Evolutionary conservation across 2,329 filamentous ascomycete species (phyloP), one percentile per base, ranked within the genome.

Genomic region (Colletotrichum higginsianum): DNA sequence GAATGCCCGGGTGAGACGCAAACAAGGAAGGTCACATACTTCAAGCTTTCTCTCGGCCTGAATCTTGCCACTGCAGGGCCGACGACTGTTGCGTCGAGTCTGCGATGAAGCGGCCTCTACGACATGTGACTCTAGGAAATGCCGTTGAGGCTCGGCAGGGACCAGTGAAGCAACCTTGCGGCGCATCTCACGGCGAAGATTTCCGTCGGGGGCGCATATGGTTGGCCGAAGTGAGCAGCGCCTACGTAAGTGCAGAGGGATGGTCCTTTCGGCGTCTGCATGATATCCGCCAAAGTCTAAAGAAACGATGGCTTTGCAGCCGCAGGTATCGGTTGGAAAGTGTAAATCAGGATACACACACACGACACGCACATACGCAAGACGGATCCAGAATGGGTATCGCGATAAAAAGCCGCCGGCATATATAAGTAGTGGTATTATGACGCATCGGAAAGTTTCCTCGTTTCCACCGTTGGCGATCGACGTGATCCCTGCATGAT

Each of bases 361-460:
- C 40, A 42, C 35, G 46, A 44, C 38, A 57, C 21, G 21, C 46
- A 58, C 46, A 68, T 57, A 62, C 52, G 12, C 44, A 52, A 63
- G 63, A 60, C 68, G 46, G 63, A 68, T 63, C 68, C 35, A 15
- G 15, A 52, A n/a, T 6, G 56, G 64, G 58, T 58, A 63, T 58
- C 15, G 58, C 58, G 58, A 35, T 49, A 47, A 62, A 62, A 67
- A 30, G 8, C 8, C 49, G 16, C 57, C 46, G 38, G 35, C 26
- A 57, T 30, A 9, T 53, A 9, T 9, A 35, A 35, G 30, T 35
- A 50, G n/a, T 38, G 26, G 68, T 55, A 58, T 68, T 52, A 62
- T 57, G 30, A 67, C 38, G 68, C 53, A 53, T 63, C 52, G 53
- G 64, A 21, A 62, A 23, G 64, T 47, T 47, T 16, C 52, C 11